A percentile compares a stretch with the other conserved stretches of the same genome.
Evolutionary conservation across 352 stramenopile species (phyloP).

Genomic region (Globisporangium apiculatum): DNA sequence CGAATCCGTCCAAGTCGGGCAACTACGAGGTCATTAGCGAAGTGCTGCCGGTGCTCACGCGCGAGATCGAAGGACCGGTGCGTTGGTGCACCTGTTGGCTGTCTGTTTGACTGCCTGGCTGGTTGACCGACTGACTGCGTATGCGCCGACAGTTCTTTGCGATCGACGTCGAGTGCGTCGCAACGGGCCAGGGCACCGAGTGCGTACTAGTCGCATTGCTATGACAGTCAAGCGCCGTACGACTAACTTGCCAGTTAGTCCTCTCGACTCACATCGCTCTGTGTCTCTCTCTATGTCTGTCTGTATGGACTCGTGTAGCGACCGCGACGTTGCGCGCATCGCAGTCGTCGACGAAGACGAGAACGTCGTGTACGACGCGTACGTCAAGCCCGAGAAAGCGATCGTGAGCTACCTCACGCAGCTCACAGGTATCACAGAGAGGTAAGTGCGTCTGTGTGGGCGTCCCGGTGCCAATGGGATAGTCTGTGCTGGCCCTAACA

Average conservation of each 20-base stretch:
- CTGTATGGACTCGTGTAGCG: conserved; percentile 25
- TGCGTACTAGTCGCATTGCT: conserved; percentile 17
- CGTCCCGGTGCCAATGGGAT: too few species aligned
- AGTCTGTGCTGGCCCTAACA: neutral
- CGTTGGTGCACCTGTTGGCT: conserved; percentile 13
- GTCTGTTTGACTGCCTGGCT: neutral
- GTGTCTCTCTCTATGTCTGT: neutral
- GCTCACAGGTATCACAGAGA: conserved; percentile 83
- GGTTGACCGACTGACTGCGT: neutral
- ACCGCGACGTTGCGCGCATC: conserved; percentile 87
- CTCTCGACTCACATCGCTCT: neutral
- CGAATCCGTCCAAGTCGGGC: conserved; percentile 53
- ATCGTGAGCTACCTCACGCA: conserved; percentile 90
- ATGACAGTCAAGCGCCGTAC: neutral
- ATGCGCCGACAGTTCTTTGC: conserved; percentile 65
- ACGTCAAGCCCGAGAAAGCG: conserved; percentile 80
- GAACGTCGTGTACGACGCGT: conserved; percentile 78
- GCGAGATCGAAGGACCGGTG: conserved; percentile 73
- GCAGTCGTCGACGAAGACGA: conserved; percentile 86
- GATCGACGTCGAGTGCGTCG: conserved; percentile 92
- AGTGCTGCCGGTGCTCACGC: conserved; percentile 65
- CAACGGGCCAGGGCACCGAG: conserved; percentile 74
- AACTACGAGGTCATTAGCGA: conserved; percentile 70
- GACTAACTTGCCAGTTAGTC: neutral
- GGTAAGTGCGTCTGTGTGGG: conserved; percentile 20